Conservation (phyloP, 768 basidiomycete genomes). For the Naganishia kalamii region DNA sequence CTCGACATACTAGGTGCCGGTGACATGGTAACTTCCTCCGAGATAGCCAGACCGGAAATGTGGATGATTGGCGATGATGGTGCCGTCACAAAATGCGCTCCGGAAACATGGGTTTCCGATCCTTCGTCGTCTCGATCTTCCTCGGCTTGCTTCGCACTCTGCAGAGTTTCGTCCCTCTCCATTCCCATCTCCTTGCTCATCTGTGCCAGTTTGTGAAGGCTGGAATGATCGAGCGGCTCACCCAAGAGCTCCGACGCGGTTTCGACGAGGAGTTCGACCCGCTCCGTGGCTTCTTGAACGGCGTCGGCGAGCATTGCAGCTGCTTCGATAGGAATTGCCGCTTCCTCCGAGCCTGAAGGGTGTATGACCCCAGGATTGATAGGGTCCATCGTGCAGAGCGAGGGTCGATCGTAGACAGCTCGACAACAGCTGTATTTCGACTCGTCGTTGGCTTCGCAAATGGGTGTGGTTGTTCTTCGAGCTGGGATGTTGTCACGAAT, state of each 20-base stretch:
- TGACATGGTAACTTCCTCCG: not conserved
- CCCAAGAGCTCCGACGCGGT: not conserved
- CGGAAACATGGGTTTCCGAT: not conserved
- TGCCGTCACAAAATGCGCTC: not conserved
- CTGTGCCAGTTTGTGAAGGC: conserved; percentile 8
- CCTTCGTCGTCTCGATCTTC: not conserved
- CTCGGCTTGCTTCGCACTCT: not conserved
- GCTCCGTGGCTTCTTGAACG: not conserved
- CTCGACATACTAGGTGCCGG: not conserved
- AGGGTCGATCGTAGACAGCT: no score
- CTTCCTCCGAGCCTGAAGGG: no score
- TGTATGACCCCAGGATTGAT: no score
- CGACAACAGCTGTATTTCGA: no score
- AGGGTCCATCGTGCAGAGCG: no score
- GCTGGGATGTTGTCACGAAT: no score
- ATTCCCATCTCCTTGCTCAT: conserved; percentile 1
- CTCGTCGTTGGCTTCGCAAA: no score
- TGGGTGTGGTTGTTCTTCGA: no score
- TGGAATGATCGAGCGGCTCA: conserved; percentile 1
- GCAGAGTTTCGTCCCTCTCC: not conserved
- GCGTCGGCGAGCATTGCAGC: not conserved
- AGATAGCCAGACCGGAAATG: not conserved
- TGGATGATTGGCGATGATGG: conserved; percentile 8
- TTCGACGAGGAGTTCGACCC: not conserved
- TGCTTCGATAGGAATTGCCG: no score